These are phyloP conservation scores for Davidsoniella neocaledoniae DNA, from an alignment of 2,329 filamentous ascomycete genomes.

Conservation along the genomic window DNA sequence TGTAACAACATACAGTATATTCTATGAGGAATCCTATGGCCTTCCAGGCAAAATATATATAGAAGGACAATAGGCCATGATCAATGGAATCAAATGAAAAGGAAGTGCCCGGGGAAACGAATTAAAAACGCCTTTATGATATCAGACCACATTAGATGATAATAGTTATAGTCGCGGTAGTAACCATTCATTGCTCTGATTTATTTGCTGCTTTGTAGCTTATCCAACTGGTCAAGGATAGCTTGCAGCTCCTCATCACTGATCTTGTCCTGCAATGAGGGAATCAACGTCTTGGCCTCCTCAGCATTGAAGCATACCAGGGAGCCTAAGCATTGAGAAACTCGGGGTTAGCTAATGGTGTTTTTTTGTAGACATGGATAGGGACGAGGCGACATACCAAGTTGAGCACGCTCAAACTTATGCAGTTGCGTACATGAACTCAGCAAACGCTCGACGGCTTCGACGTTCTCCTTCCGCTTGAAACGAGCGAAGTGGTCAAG, in stretches of 20 bases:
- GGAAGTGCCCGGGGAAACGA: neutral
- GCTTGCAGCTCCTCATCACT: conserved; percentile 75
- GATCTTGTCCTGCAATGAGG: conserved; percentile 77
- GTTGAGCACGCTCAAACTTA: conserved; percentile 83
- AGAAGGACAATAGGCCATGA: no score
- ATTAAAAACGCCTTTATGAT: neutral
- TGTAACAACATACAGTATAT: no score
- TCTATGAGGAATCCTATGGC: no score
- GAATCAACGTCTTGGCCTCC: conserved; percentile 92
- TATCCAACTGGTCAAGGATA: conserved; percentile 77
- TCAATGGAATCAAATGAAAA: neutral
- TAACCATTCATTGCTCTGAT: neutral
- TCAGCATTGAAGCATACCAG: conserved; percentile 85
- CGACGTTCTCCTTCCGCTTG: conserved; percentile 85
- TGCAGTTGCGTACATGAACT: conserved; percentile 65
- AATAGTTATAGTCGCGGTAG: no score
- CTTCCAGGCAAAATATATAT: no score
- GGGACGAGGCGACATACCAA: conserved; percentile 40
- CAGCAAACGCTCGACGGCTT: conserved; percentile 79
- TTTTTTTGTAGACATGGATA: neutral
- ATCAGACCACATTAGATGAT: no score
- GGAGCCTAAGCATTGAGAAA: conserved; percentile 42
- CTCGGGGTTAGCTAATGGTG: conserved; percentile 2
- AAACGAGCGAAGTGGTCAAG: conserved; percentile 90
- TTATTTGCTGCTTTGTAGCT: conserved; percentile 35